Evolutionary conservation across 176 grass and related monocot genomes (phyloP).

Genomic region (Eleusine coracana): DNA sequence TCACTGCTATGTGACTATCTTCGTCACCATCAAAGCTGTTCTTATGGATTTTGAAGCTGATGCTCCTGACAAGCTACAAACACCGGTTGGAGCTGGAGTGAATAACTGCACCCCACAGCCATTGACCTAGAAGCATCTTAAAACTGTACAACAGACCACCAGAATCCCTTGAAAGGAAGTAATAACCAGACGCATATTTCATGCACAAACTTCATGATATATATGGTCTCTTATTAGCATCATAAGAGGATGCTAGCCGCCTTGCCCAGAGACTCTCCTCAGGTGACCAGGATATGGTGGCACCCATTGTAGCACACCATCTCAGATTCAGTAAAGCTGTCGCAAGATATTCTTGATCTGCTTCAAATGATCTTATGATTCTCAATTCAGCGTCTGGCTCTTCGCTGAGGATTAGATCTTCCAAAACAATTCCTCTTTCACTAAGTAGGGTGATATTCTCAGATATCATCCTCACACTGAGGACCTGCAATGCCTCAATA

Average conservation of each 20-base stretch:
- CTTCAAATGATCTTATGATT: conserved; percentile 58
- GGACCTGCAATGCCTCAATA: conserved; percentile 73
- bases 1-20: conserved; percentile 10
- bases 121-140: conserved; percentile 4
- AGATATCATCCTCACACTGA: conserved; percentile 82
- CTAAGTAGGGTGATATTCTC: conserved; percentile 46
- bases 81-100: not conserved
- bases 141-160: not conserved
- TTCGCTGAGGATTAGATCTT: conserved; percentile 79
- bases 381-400: conserved; percentile 64
- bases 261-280: conserved; percentile 81
- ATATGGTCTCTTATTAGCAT: conserved; percentile 41
- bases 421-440: conserved; percentile 54
- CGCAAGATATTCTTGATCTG: conserved; percentile 53
- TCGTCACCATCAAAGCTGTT: conserved; percentile 27
- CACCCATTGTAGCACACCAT: conserved; percentile 65
- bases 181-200: not conserved
- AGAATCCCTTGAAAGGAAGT: not conserved
- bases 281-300: conserved; percentile 71
- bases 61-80: conserved; percentile 2
- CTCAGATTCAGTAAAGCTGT: conserved; percentile 78
- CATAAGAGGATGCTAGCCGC: conserved; percentile 61
- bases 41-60: not conserved
- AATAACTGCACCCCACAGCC: not conserved
- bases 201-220: conserved; percentile 26